A percentile compares a stretch with the other conserved stretches of the same genome.
phyloP scores from a whole-genome alignment of 495 filamentous ascomycete genomes.

The Astrothelium macrocarpum region DNA sequence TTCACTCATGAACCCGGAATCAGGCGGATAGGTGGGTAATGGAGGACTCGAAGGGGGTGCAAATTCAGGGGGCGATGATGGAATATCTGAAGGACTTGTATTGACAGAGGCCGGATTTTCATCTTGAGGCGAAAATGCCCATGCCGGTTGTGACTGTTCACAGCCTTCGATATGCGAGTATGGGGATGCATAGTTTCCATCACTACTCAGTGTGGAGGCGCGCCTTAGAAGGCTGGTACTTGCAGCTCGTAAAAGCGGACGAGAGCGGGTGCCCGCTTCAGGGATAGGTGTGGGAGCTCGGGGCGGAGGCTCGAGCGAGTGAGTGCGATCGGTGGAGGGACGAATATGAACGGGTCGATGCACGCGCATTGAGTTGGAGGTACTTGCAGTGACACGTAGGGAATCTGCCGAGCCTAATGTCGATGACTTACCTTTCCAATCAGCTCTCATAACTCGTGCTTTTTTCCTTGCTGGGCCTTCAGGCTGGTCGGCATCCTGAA shows the following conservation, averaged over 20 bases:
- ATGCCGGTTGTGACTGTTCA: background rate
- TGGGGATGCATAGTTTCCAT: background rate
- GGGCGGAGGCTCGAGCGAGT: conserved; percentile 62
- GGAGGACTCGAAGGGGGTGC: conserved; percentile 62
- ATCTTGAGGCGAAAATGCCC: conserved; percentile 11
- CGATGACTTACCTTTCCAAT: conserved; percentile 55
- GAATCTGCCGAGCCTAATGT: conserved; percentile 66
- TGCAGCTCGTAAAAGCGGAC: conserved; percentile 14
- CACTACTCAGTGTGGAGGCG: conserved; percentile 16
- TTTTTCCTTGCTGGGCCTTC: conserved; percentile 51
- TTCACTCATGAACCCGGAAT: conserved; percentile 77
- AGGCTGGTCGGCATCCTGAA: conserved; percentile 26
- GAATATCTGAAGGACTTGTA: conserved; percentile 53
- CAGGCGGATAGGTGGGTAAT: conserved; percentile 55
- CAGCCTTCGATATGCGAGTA: background rate
- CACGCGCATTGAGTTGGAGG: conserved; percentile 75
- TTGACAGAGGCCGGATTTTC: conserved; percentile 37
- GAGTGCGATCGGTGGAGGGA: conserved; percentile 38
- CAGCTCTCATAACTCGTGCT: conserved; percentile 60
- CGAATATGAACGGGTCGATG: conserved; percentile 64
- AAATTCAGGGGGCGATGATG: conserved; percentile 70
- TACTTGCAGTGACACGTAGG: conserved; percentile 78
- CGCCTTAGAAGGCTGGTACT: conserved; percentile 17
- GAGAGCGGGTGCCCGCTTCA: conserved; percentile 13
- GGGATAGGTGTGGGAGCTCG: conserved; percentile 66